phyloP scores from a whole-genome alignment of 2,329 filamentous ascomycete species.

The Clonostachys rosea region DNA sequence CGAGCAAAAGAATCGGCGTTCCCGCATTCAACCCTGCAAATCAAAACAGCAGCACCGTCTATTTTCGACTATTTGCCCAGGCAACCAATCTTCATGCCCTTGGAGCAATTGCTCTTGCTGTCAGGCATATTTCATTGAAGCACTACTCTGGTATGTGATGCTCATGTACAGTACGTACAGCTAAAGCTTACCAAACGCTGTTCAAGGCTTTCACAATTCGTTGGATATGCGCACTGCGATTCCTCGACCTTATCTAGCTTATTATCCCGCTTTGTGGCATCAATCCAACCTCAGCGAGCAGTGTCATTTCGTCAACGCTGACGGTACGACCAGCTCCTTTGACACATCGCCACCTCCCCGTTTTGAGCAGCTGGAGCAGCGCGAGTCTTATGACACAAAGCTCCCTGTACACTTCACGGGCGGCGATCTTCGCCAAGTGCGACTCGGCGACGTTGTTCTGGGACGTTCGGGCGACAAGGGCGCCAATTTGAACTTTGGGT shows the following conservation, averaged over 20 bases:
- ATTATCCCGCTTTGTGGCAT: slow-evolving; percentile 7
- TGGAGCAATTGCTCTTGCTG: slow-evolving; percentile 6
- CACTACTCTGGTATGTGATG: slow-evolving; percentile 21
- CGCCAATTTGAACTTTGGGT: slow-evolving; percentile 29
- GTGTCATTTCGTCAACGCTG: no score
- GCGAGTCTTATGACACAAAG: no score
- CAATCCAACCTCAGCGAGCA: no score
- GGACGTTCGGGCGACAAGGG: slow-evolving; percentile 28
- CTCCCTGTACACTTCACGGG: slow-evolving; percentile 12
- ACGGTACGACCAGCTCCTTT: no score
- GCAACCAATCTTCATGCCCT: slow-evolving; percentile 7
- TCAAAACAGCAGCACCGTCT: slow-evolving; percentile 34
- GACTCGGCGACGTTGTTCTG: slow-evolving; percentile 13
- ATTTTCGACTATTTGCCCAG: slow-evolving; percentile 36
- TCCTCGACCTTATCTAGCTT: slow-evolving; percentile 10
- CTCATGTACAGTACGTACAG: neutral
- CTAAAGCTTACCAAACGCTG: neutral
- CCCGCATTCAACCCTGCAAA: slow-evolving; percentile 22
- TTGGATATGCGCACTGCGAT: slow-evolving; percentile 32
- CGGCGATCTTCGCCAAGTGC: slow-evolving; percentile 13
- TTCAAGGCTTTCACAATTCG: slow-evolving; percentile 23
- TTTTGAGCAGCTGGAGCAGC: no score
- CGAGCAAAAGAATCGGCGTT: slow-evolving; percentile 4
- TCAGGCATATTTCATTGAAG: slow-evolving; percentile 25
- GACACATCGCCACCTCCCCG: no score